Evolutionary conservation across 2,329 filamentous ascomycete genomes (phyloP), one percentile per base, ranked within the genome.

Genomic region (Ceratocystis cacaofunesta): DNA sequence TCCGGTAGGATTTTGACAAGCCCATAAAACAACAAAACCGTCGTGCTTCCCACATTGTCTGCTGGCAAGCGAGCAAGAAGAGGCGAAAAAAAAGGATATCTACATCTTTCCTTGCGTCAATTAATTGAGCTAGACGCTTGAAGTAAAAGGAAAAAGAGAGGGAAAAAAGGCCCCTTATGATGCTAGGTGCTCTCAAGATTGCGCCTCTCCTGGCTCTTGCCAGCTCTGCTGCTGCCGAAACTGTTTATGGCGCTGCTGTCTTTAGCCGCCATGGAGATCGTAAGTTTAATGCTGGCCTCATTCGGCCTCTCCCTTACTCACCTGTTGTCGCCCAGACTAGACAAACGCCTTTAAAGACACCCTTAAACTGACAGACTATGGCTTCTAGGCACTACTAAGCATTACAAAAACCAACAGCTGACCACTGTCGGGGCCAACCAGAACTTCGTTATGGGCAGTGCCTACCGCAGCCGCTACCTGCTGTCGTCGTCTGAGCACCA

Each of bases 191-290:
- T 44, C 63, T 61, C 12, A 19, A 32, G 52, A n/a, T 52, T 19
- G 41, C 55, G 43, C 43, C 43, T 22, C 43, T 44, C 28, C 10
- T 62, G 61, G 63, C 57, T n/a, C 57, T 70, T 55, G 65, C 68
- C 41, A 66, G 65, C 65, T 62, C 64, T 46, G 71, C 69, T n/a
- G 66, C 61, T n/a, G 72, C 73, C 5, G 73, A 74, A 69, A 73
- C 72, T 0, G 69, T 74, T 12, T 73, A 73, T 43, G 73, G 73
- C 28, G 72, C 70, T 1, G 71, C 74, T 6, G 70, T 75, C 30
- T 75, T 74, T 65, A 71, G 68, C 48, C 73, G 73, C 25, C 73
- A 75, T 58, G 73, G 73, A 15, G 73, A 75, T 64, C 70, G 73
- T 74, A 68, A 46, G 72, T 70, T 30, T 25, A 58, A 36, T 36